Evolutionary conservation across 2,329 filamentous ascomycete species (phyloP), one percentile per base, ranked within the genome.

Genomic region (Colletotrichum australisinense): DNA sequence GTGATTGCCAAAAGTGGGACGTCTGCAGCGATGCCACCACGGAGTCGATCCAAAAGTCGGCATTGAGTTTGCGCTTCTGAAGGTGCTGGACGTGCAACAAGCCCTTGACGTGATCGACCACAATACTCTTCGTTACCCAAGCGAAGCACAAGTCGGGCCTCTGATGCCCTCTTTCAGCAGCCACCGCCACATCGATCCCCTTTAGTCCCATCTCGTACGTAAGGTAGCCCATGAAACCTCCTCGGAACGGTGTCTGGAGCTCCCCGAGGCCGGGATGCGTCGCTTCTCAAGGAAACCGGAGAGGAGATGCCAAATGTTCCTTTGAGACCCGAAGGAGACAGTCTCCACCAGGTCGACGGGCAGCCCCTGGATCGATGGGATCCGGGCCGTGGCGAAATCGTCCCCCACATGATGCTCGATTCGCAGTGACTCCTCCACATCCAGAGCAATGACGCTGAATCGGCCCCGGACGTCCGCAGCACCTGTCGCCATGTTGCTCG

Each of bases 201-300:
- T 87, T 85, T 1, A 97, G 84, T 0, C 94, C 94, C 79, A 95
- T 90, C 81, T 98, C 95, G 74, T 98, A 97, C 0, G 94, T 95
- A 63, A 95, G 88, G 78, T 93, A 97, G 0, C 95, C 95, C 83
- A 97, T 90, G 72, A 97, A 92, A 0, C 95, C 95, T 64, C 94
- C 95, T 82, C 94, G 91, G 79, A 97, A 98, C 0, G 93, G 89
- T 0, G 78, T 76, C 5, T 77, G 76, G 5, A 77, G 69, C 11
- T 69, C 69, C 19, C 72, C 8, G 76, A 46, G 9, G 68, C 60
- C 0, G 75, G 42, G 9, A 81, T 72, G 53, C 63, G 79, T 46
- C 83, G 75, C 5, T 74, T 75, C 53, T 81, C 77, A 77, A 83
- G 81, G 59, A 88, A 88, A 5, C 84, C 83, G 0, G 88, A 85